Base-by-base conservation (phyloP, 177 flowering plant species). In the Vitis hybrid region DNA sequence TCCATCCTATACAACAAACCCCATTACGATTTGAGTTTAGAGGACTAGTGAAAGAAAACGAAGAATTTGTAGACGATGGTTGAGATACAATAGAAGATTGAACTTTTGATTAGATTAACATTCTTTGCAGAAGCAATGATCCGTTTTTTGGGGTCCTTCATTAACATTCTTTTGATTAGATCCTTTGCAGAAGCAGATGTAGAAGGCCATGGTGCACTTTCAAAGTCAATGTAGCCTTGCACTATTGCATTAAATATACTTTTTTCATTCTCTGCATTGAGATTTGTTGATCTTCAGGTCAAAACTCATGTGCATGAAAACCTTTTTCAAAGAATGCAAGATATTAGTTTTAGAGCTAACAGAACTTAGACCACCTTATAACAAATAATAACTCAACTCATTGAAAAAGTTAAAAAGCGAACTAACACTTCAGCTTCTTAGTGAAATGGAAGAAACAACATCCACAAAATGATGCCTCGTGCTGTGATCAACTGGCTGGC, bases 141-240 rank as follows among this genome's bases (percentile, higher is more conserved):
- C 60, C 99, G 79, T 66, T 75, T 81, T 73, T 75, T 84, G 10
- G 98, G 97, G 51, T 95, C 87, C 55, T 19, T 79, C 10, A 83
- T 81, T 57, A 95, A 76, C 98, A 95, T 91, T 78, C 82, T 93
- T 75, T 19, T 78, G 58, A 95, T 70, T 14, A 95, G 88, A 82
- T 95, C 99, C 80, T 91, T 93, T 3, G 97, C 98, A 61, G 74
- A 10, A 31, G 60, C 63, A 6, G 99, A 88, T 76, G 93, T 91
- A 22, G 89, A 76, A 72, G 94, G 98, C 98, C 99, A 95, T 31
- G 97, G 99, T 5, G 81, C 51, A 65, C 84, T 82, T 74, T 85
- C 65, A 19, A 93, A 78, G 76, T 95, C 97, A 53, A 91, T 62
- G 0, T 84, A 31, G 2, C 90, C 96, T 62, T 76, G 51, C 39